These are phyloP conservation scores for Zygoascus ofunaensis DNA, from an alignment of 805 yeast genomes.

Conservation along the genomic window DNA sequence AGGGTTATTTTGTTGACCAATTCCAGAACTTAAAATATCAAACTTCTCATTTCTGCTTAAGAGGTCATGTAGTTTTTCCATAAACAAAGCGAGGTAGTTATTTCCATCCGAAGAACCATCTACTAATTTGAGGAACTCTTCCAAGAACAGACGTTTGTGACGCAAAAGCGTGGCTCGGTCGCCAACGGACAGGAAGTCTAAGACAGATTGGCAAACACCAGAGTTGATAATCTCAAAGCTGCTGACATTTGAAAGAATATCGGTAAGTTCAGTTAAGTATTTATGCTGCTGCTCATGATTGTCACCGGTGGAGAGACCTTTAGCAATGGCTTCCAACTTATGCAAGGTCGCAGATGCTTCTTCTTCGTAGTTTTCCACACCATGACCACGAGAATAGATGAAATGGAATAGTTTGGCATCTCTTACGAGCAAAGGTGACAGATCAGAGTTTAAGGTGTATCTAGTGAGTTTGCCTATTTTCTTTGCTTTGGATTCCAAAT, in stretches of 20 bases:
- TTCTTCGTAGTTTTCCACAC: constrained; percentile 12
- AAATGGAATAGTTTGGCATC: constrained; percentile 7
- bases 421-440: constrained; percentile 4
- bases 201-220: constrained; percentile 45
- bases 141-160: constrained; percentile 36
- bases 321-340: constrained; percentile 16
- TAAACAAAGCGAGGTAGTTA: constrained; percentile 37
- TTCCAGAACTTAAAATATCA: constrained; percentile 47
- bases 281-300: constrained; percentile 3
- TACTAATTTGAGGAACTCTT: constrained; percentile 27
- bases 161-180: constrained; percentile 18
- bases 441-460: constrained; percentile 8
- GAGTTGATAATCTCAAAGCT: constrained; percentile 61
- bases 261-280: constrained; percentile 7
- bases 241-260: constrained; percentile 4
- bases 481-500: neutral
- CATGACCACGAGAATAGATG: constrained; percentile 3
- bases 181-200: constrained; percentile 21
- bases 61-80: constrained; percentile 56
- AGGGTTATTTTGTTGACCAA: constrained; percentile 13
- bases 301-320: constrained; percentile 20
- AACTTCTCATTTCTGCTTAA: constrained; percentile 67
- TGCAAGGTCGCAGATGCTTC: constrained; percentile 22
- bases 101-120: constrained; percentile 16
- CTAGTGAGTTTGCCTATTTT: neutral